These are phyloP conservation scores for Gossypium anomalum DNA, from an alignment of 345 rosid species.

Conservation along the genomic window DNA sequence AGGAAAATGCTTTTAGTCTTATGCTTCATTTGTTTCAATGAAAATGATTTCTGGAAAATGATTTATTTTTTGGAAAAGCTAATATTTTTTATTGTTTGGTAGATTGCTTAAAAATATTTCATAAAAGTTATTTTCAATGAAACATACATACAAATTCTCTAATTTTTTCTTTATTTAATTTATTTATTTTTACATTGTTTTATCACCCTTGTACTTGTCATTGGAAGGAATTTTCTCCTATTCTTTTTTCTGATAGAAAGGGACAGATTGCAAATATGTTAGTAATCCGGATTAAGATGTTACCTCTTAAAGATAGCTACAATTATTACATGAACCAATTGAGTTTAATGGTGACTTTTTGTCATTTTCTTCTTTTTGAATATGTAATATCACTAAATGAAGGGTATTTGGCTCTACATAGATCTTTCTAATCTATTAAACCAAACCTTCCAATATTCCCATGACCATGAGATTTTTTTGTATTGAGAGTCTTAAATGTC, in stretches of 20 bases:
- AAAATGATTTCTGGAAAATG: no score
- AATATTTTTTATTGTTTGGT: no score
- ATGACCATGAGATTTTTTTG: not conserved
- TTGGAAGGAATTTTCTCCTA: not conserved
- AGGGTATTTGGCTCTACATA: not conserved
- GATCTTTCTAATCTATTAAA: not conserved
- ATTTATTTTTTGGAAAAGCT: no score
- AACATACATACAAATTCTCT: no score
- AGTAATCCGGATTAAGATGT: no score
- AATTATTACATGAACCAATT: not conserved
- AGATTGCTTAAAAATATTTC: no score
- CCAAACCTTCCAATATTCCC: not conserved
- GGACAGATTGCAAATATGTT: not conserved
- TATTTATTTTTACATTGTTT: no score
- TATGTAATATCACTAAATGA: not conserved
- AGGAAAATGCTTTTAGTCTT: not conserved
- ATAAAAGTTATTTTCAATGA: no score
- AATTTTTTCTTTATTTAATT: no score
- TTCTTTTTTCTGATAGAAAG: not conserved
- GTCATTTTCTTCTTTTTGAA: not conserved
- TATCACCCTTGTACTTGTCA: not conserved
- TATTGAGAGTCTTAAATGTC: not conserved
- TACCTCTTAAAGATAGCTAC: no score
- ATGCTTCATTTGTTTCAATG: rapidly evolving
- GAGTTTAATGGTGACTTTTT: not conserved